phyloP scores from a whole-genome alignment of 2,329 filamentous ascomycete genomes.

The Teratosphaeria gauchensis region DNA sequence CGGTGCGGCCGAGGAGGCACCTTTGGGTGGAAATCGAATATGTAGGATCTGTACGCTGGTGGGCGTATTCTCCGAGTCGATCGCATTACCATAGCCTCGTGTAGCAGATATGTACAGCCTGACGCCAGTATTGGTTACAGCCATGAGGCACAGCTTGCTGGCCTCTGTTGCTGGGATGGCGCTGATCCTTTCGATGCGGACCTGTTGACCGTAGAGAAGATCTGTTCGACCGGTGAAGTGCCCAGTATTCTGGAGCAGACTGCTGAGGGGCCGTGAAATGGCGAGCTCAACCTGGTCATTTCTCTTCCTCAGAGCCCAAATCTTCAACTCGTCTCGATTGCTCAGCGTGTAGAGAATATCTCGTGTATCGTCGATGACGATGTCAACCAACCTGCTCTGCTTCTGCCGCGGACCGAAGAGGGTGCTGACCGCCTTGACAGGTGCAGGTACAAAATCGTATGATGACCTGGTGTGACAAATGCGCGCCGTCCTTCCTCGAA shows the following conservation, averaged over 20 bases:
- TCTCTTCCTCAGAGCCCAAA: conserved; percentile 67
- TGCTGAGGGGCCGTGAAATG: conserved; percentile 44
- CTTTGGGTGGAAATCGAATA: conserved; percentile 77
- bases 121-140: conserved; percentile 81
- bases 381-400: conserved; percentile 60
- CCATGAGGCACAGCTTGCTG: conserved; percentile 77
- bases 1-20: conserved; percentile 12
- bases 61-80: conserved; percentile 57
- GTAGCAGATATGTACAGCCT: conserved; percentile 88
- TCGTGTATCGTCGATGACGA: conserved; percentile 80
- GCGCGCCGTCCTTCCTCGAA: conserved; percentile 72
- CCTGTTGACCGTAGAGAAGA: conserved; percentile 55
- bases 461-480: conserved; percentile 48
- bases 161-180: conserved; percentile 73
- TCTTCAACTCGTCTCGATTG: conserved; percentile 75
- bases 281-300: conserved; percentile 39
- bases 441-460: conserved; percentile 34
- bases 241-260: conserved; percentile 60
- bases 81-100: conserved; percentile 55
- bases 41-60: conserved; percentile 98
- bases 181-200: conserved; percentile 73
- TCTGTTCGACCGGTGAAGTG: conserved; percentile 71
- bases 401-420: conserved; percentile 24
- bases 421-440: conserved; percentile 20
- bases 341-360: conserved; percentile 88